Percentiles rank a stretch among this genome's conserved stretches.
These are phyloP conservation scores for Suillus lakei DNA, from an alignment of 768 basidiomycete genomes.

Conservation along the genomic window DNA sequence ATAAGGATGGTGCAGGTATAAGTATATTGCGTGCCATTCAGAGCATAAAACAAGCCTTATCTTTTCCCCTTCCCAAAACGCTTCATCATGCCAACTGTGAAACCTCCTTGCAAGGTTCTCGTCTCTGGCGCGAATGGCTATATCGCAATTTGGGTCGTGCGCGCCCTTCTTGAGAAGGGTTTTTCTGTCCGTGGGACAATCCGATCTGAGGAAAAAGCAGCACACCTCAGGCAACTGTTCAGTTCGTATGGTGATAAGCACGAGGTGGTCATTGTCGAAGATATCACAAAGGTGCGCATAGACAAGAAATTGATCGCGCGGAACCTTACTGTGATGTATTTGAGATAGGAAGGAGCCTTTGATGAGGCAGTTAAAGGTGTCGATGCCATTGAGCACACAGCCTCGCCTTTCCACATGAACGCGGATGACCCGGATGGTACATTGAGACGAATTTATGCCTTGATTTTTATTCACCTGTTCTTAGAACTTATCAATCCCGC, in stretches of 20 bases:
- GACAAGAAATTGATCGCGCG: not conserved
- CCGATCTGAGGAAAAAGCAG: slow-evolving; percentile 62
- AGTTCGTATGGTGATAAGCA: slow-evolving; percentile 58
- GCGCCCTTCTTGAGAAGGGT: slow-evolving; percentile 59
- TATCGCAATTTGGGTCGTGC: slow-evolving; percentile 59
- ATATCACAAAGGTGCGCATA: slow-evolving; percentile 60
- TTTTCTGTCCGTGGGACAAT: slow-evolving; percentile 71
- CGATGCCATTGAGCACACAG: slow-evolving; percentile 72
- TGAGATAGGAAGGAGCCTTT: slow-evolving; percentile 62
- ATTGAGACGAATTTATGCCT: not conserved
- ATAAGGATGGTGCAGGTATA: not conserved
- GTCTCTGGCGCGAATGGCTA: slow-evolving; percentile 35
- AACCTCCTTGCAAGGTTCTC: slow-evolving; percentile 33
- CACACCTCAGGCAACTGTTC: slow-evolving; percentile 59
- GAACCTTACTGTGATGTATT: not conserved
- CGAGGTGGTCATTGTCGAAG: slow-evolving; percentile 68
- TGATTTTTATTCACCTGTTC: not conserved
- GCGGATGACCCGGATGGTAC: slow-evolving; percentile 49
- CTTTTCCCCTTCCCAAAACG: not conserved
- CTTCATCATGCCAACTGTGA: slow-evolving; percentile 28
- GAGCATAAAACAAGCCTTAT: not conserved
- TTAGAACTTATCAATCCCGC: slow-evolving; percentile 73
- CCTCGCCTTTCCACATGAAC: slow-evolving; percentile 61
- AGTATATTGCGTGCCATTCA: not conserved
- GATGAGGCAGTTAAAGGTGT: slow-evolving; percentile 81